These are phyloP conservation scores for Pseudogymnoascus sp. DNA, from an alignment of 2,329 filamentous ascomycete genomes.

Conservation along the genomic window DNA sequence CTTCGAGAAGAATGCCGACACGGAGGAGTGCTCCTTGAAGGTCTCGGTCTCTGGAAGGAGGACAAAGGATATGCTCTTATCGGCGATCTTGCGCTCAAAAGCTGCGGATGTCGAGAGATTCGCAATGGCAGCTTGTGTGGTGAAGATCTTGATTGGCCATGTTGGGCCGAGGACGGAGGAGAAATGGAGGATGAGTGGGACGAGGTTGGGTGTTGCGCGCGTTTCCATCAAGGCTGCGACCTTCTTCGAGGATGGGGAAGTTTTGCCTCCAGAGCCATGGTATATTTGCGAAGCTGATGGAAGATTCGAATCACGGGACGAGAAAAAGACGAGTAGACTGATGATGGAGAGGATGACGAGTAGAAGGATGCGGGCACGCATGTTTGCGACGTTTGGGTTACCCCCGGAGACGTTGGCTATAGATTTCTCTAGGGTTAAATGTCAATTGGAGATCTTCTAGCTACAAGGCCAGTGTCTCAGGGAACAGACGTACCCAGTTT, in stretches of 20 bases:
- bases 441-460: not conserved
- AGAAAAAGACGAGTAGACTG: not conserved
- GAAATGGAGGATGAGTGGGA: slow-evolving; percentile 35
- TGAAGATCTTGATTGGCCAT: slow-evolving; percentile 39
- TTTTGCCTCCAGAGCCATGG: not conserved
- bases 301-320: not conserved
- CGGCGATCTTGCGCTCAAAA: slow-evolving; percentile 31
- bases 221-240: slow-evolving; percentile 33
- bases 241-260: slow-evolving; percentile 16
- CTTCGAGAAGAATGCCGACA: slow-evolving; percentile 26
- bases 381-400: not conserved
- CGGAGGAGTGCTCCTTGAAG: slow-evolving; percentile 27
- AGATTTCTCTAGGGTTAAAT: not conserved
- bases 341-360: not conserved
- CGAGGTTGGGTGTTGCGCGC: slow-evolving; percentile 27
- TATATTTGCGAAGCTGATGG: slow-evolving; percentile 3
- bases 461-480: not conserved
- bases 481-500: not conserved
- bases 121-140: slow-evolving; percentile 17
- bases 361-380: not conserved
- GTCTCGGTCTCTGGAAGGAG: slow-evolving; percentile 30
- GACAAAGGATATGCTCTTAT: slow-evolving; percentile 31
- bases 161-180: slow-evolving; percentile 33
- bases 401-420: not conserved
- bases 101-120: slow-evolving; percentile 25